Evolutionary conservation across 257 asterid genomes (phyloP).

Genomic region (Capsicum rhomboideum): DNA sequence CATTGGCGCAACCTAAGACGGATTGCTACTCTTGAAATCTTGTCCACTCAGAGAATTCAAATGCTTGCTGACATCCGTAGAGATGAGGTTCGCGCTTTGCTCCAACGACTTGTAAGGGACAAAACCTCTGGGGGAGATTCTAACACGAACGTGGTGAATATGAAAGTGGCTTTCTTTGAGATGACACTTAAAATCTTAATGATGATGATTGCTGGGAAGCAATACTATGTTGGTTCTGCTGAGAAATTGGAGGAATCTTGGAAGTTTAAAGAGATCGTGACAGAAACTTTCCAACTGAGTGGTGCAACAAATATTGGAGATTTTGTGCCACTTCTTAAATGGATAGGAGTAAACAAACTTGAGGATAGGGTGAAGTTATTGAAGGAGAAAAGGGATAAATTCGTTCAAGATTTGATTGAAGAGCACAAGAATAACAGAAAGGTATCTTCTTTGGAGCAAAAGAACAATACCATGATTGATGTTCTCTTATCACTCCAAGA

Average conservation of each 20-base stretch:
- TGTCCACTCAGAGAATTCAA: slow-evolving; percentile 23
- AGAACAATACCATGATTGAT: slow-evolving; percentile 23
- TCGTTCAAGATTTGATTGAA: slow-evolving; percentile 38
- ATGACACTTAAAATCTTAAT: slow-evolving; percentile 23
- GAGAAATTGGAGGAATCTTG: slow-evolving; percentile 7
- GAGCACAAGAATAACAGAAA: slow-evolving; percentile 9
- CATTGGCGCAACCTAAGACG: slow-evolving; percentile 35
- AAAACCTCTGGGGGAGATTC: neutral
- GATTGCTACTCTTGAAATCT: slow-evolving; percentile 23
- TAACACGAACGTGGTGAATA: slow-evolving; percentile 2
- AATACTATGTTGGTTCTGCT: slow-evolving; percentile 19
- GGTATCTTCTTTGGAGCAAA: neutral
- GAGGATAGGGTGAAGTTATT: slow-evolving; percentile 17
- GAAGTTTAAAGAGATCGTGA: slow-evolving; percentile 20
- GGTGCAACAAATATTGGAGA: slow-evolving; percentile 23
- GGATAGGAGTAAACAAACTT: slow-evolving; percentile 17
- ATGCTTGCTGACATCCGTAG: slow-evolving; percentile 1
- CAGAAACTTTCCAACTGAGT: slow-evolving; percentile 5
- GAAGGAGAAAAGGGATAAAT: slow-evolving; percentile 23
- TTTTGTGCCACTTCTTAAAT: slow-evolving; percentile 21
- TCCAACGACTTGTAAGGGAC: neutral
- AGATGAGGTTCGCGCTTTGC: slow-evolving; percentile 7
- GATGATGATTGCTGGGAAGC: slow-evolving; percentile 42
- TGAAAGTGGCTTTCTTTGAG: slow-evolving; percentile 24
- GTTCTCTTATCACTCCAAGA: slow-evolving; percentile 30